phyloP scores from a whole-genome alignment of 78 protist genomes.

The Pelomyxa schiedti region DNA sequence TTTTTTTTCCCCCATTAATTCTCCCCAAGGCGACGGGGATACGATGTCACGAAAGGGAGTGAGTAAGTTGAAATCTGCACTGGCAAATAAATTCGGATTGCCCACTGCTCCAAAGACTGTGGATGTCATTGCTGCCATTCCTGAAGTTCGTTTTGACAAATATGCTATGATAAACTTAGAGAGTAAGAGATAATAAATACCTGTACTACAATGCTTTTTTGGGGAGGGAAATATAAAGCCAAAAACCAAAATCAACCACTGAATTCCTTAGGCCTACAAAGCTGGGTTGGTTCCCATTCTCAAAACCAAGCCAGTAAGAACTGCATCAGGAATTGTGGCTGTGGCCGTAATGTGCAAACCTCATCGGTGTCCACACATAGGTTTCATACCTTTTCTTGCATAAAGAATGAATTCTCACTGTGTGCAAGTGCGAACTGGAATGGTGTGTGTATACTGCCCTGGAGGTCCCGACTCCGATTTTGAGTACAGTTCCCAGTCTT shows the following conservation, averaged over 20 bases:
- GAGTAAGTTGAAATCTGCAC: not conserved
- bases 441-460: conserved; percentile 61
- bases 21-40: no score
- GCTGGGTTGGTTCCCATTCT: conserved; percentile 61
- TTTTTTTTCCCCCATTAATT: no score
- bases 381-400: no score
- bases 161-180: no score
- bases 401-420: no score
- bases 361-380: conserved; percentile 90
- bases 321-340: conserved; percentile 93
- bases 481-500: conserved; percentile 88
- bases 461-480: conserved; percentile 96
- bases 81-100: conserved; percentile 1
- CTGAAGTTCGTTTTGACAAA: no score
- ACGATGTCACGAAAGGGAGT: no score
- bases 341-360: conserved; percentile 97
- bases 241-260: no score
- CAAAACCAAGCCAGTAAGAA: conserved; percentile 85
- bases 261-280: conserved; percentile 62
- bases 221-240: no score
- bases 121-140: conserved; percentile 83
- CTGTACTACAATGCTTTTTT: no score
- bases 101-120: conserved; percentile 56
- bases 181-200: no score
- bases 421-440: not conserved